These are phyloP conservation scores for Saturnispora mendoncae DNA, from an alignment of 805 yeast species.

Conservation along the genomic window DNA sequence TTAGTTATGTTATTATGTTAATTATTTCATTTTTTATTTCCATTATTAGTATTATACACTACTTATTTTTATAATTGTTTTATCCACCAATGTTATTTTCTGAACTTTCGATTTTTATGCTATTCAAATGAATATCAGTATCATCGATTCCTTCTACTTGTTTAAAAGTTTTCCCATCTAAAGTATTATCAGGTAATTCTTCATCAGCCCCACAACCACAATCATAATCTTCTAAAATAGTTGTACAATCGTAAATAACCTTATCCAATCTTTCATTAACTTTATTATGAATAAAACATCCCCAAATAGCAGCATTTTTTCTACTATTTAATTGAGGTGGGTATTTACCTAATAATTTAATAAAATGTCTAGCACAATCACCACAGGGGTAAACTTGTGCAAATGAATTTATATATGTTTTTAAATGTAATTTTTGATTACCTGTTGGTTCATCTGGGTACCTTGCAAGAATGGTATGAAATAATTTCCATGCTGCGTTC, in stretches of 20 bases:
- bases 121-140: slow-evolving; percentile 32
- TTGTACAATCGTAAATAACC: slow-evolving; percentile 72
- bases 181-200: slow-evolving; percentile 34
- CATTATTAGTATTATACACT: neutral
- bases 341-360: slow-evolving; percentile 49
- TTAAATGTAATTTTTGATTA: slow-evolving; percentile 54
- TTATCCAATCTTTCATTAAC: slow-evolving; percentile 70
- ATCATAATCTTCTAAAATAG: slow-evolving; percentile 81
- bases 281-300: slow-evolving; percentile 83
- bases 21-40: neutral
- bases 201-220: slow-evolving; percentile 91
- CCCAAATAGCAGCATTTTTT: slow-evolving; percentile 87
- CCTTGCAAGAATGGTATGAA: slow-evolving; percentile 87
- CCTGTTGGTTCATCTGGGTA: slow-evolving; percentile 76
- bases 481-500: slow-evolving; percentile 81
- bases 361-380: slow-evolving; percentile 92
- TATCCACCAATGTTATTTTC: slow-evolving; percentile 27
- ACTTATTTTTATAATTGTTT: neutral
- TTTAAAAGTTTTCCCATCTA: slow-evolving; percentile 18
- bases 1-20: neutral
- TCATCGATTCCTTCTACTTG: slow-evolving; percentile 20
- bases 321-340: slow-evolving; percentile 83
- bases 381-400: slow-evolving; percentile 96
- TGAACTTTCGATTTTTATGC: slow-evolving; percentile 38
- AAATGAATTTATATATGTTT: slow-evolving; percentile 59